These are phyloP conservation scores for Dysphania ambrosioides DNA, from an alignment of 148 eudicot species.

Conservation along the genomic window DNA sequence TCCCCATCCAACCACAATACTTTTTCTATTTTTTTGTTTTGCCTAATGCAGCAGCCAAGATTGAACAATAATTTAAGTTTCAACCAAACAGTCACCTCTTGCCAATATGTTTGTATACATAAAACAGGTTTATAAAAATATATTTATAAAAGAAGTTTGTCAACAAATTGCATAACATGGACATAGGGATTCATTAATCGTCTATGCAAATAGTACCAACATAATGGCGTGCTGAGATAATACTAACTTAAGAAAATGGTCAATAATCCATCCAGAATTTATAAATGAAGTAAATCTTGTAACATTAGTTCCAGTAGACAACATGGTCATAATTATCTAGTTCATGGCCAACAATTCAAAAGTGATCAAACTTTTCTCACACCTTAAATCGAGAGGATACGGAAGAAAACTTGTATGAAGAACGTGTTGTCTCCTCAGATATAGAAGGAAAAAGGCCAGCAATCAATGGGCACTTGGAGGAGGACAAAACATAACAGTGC, in stretches of 20 bases:
- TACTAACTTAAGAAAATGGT: not conserved
- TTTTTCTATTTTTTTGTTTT: not conserved
- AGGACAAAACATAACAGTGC: constrained; percentile 71
- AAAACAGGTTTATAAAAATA: not conserved
- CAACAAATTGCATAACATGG: no score
- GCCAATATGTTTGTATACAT: not conserved
- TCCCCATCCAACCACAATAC: not conserved
- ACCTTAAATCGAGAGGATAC: constrained; percentile 96
- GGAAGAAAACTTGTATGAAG: constrained; percentile 94
- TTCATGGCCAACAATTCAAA: not conserved
- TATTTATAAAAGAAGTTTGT: no score
- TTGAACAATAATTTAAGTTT: not conserved
- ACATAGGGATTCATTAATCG: no score
- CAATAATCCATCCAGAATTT: not conserved
- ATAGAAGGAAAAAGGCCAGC: constrained; percentile 69
- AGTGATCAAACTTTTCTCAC: constrained; percentile 10
- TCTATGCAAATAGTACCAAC: no score
- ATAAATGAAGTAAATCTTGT: not conserved
- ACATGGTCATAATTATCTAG: not conserved
- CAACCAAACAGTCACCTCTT: not conserved
- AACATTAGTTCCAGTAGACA: not conserved
- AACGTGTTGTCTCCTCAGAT: constrained; percentile 79
- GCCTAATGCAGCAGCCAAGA: not conserved
- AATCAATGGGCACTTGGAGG: constrained; percentile 72
- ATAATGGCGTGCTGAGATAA: not conserved